Base-by-base conservation (phyloP, 345 rosid species). In the Passiflora organensis region DNA sequence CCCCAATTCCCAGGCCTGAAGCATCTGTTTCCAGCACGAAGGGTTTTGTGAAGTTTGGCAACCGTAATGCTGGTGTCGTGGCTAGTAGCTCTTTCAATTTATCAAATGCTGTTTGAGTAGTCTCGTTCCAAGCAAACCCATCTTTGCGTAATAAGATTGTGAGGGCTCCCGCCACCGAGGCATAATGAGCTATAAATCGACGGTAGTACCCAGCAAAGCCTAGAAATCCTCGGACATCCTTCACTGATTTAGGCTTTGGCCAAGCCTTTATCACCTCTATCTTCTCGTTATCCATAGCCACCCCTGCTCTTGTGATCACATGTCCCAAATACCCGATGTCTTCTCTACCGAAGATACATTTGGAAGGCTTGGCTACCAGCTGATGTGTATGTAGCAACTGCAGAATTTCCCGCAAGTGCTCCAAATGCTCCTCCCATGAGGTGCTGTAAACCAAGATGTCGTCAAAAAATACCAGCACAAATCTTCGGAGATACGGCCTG, bases 331-430 rank as follows among this genome's bases (percentile, higher is more conserved):
- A 53, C 5, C 18, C 56, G 0, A 53, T 19, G 0, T 34, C 0
- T 0, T 4, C 0, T 12, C 12, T 8, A 0, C 4, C 13, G 13
- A 53, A 53, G 0, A 1, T 1, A 13, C 28, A 53, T 6, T 37
- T 53, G 0, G 4, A 10, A 0, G 1, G 0, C 13, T 53, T 53
- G 6, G 16, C 28, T 5, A 9, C 20, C 0, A 43, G 1, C 17
- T n/a, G 0, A 4, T 43, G 5, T 0, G 23, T 1, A 1, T 4
- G 0, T 6, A 38, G 13, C 1, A 38, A 0, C 15, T 21, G 1
- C 13, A 53, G 20, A 5, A 38, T 34, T 0, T 5, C 0, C n/a
- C n/a, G 18, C 0, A 54, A 6, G 14, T 54, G 58, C 0, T 13
- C 2, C 9, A 53, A 2, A 1, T 54, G 47, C 0, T 20, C 13